Evolutionary conservation across 495 filamentous ascomycete species (phyloP).

Genomic region (Amorphotheca resinae): DNA sequence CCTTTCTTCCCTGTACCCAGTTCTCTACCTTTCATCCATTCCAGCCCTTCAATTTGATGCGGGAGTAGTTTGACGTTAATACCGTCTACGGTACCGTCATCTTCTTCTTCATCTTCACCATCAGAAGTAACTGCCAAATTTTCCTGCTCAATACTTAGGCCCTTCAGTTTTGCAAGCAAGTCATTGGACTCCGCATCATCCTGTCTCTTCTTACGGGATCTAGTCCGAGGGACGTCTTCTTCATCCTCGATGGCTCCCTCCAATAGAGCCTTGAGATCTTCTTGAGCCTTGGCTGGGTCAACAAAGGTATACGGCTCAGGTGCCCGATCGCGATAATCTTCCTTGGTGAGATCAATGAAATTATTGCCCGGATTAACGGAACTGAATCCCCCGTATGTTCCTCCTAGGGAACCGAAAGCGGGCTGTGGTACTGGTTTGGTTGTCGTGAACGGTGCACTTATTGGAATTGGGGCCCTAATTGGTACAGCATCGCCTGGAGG

Average conservation of each 20-base stretch:
- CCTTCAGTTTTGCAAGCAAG: conserved; percentile 46
- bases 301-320: conserved; percentile 56
- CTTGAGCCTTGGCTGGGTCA: conserved; percentile 62
- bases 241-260: conserved; percentile 83
- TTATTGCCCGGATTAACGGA: conserved; percentile 7
- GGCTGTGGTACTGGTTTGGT: conserved; percentile 11
- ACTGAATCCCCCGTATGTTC: conserved; percentile 11
- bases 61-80: conserved; percentile 77
- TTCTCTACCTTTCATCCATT: conserved; percentile 89
- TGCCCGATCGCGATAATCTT: conserved; percentile 7
- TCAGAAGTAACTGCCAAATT: conserved; percentile 31
- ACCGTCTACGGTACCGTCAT: conserved; percentile 65
- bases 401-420: conserved; percentile 17
- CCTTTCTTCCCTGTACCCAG: conserved; percentile 65
- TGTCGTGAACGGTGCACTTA: conserved; percentile 10
- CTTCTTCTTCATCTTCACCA: conserved; percentile 55
- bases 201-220: conserved; percentile 41
- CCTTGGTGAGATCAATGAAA: conserved; percentile 19
- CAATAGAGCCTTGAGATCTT: conserved; percentile 76
- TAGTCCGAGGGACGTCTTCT: conserved; percentile 45
- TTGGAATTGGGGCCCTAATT: conserved; percentile 6
- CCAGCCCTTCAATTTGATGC: conserved; percentile 83
- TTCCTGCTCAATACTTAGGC: conserved; percentile 34
- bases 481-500: neutral
- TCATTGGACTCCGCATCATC: conserved; percentile 27